Conservation (phyloP, 352 stramenopile genomes). For the Peronospora belbahrii region DNA sequence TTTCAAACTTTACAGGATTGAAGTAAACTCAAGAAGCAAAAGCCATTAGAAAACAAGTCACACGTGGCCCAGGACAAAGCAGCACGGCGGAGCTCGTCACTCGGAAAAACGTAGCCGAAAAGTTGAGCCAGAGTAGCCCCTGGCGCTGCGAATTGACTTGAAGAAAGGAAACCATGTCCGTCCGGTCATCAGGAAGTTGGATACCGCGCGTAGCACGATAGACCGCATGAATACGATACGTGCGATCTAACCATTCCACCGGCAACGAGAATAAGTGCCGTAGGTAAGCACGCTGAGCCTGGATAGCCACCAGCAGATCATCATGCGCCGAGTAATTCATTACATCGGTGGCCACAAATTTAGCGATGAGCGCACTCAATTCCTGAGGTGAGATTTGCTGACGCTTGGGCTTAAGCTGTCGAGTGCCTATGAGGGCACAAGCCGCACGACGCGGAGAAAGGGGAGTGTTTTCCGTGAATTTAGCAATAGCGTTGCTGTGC, state of each 20-base stretch:
- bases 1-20: conserved; percentile 5
- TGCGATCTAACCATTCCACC: background rate
- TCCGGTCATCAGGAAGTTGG: background rate
- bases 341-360: background rate
- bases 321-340: background rate
- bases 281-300: background rate
- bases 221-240: background rate
- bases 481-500: background rate
- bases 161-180: background rate
- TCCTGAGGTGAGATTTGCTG: background rate
- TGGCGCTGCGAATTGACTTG: background rate
- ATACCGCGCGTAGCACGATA: background rate
- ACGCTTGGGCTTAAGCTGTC: background rate
- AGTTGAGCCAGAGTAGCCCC: background rate
- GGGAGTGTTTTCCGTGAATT: background rate
- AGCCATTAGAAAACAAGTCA: conserved; percentile 6
- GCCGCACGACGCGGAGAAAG: background rate
- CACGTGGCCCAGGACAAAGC: background rate
- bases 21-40: conserved; percentile 4
- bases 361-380: background rate
- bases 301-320: background rate
- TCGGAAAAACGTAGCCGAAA: background rate
- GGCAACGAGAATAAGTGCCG: background rate
- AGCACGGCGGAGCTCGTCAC: background rate
- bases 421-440: background rate